phyloP scores from a whole-genome alignment of 805 yeast species.

The Clavispora fructus region DNA sequence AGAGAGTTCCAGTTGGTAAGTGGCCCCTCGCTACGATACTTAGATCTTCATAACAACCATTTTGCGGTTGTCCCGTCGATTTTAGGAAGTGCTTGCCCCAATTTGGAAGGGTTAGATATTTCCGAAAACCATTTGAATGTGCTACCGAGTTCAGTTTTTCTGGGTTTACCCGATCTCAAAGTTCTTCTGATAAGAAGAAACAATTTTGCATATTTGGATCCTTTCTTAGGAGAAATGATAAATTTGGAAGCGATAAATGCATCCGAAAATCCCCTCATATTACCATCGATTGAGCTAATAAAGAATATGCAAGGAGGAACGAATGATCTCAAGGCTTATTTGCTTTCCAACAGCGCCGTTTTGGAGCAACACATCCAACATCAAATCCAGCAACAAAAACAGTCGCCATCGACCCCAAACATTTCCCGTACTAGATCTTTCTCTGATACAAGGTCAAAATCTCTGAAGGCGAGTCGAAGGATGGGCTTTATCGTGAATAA shows the following conservation, averaged over 20 bases:
- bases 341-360: conserved; percentile 27
- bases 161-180: conserved; percentile 41
- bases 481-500: conserved; percentile 67
- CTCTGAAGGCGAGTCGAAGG: conserved; percentile 65
- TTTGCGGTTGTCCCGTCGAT: conserved; percentile 50
- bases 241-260: conserved; percentile 55
- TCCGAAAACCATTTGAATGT: conserved; percentile 49
- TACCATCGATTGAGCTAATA: conserved; percentile 38
- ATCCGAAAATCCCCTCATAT: conserved; percentile 54
- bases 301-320: conserved; percentile 43
- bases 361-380: conserved; percentile 17
- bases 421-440: conserved; percentile 26
- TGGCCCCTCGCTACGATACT: conserved; percentile 29
- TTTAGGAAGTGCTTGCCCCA: conserved; percentile 26
- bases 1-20: conserved; percentile 8
- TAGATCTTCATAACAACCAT: conserved; percentile 62
- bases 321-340: conserved; percentile 33
- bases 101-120: conserved; percentile 62
- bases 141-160: conserved; percentile 42
- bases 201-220: conserved; percentile 49
- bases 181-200: conserved; percentile 62
- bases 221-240: conserved; percentile 45
- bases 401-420: conserved; percentile 10
- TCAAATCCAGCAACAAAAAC: conserved; percentile 12
- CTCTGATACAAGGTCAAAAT: conserved; percentile 35